Evolutionary conservation across 2,329 filamentous ascomycete genomes (phyloP), one percentile per base, ranked within the genome.

Genomic region (Neobulgaria alba): DNA sequence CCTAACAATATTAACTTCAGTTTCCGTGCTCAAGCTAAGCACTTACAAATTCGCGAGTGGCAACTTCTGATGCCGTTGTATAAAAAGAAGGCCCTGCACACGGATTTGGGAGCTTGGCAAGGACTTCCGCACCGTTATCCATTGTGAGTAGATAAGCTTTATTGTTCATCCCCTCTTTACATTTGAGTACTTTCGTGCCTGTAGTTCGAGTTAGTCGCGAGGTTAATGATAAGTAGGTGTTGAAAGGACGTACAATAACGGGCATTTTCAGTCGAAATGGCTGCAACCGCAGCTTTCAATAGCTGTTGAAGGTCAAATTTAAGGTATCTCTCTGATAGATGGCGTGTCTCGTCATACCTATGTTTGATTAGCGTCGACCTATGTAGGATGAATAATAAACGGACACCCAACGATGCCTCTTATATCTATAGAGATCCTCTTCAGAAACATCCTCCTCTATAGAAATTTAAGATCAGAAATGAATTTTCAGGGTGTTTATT

Each of bases 351-450:
- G 29, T 52, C 39, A 29, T 41, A 49, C 43, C 55, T 59, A 40
- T 21, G 37, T 17, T n/a, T 18, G 42, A 46, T 45, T 45, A 49
- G 29, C n/a, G 36, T 17, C 20, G n/a, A n/a, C 29, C 41, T 36
- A 21, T 16, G 16, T 20, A 32, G 33, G 37, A 23, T 20, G 31
- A 39, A 36, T 29, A 18, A 26, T 45, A 38, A 10, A 5, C 47
- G 32, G 43, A 54, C 56, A 58, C 39, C 52, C 54, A 57, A 21
- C 54, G 46, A 38, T 57, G 51, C 16, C 56, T 49, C 40, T 53
- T 48, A 38, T 57, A 58, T 39, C 32, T 43, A 38, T 51, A 58
- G 2, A 59, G 42, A 15, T 57, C 55, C 21, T 51, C 48, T 42
- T 52, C 53, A 37, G 33, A 34, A 18, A 47, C 42, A 16, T 34